Evolutionary conservation across 2,329 filamentous ascomycete genomes (phyloP), one percentile per base, ranked within the genome.

Genomic region (Pseudogymnoascus sp.): DNA sequence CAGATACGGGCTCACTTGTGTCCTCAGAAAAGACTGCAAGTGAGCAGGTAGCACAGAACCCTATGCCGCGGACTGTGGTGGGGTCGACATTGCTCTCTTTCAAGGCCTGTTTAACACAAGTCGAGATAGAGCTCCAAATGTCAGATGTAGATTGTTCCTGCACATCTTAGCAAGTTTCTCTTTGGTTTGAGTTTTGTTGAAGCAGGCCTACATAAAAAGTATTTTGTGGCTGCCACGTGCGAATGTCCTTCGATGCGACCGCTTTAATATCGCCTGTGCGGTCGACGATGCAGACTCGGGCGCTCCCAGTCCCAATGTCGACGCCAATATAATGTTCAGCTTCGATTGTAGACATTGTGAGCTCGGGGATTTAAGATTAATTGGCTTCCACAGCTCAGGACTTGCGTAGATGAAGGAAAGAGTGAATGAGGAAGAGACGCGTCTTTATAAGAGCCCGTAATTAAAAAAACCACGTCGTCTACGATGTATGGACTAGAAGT

Each of bases 11-110:
- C 76, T 96, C 90, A 75, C 96, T 89, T 3, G 91, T 96, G 70
- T 96, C 91, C 72, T 90, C 81, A 63, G 88, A 84, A 78, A 99
- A 96, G 69, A 97, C 93, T 34, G 93, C 85, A 28, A 99, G 85
- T 16, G 95, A 99, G 81, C 95, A 99, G n/a, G 95, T 99, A 21
- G 95, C 95, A 75, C 99, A 95, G 76, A 99, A 97, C 62, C 95
- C 95, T 71, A 99, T 91, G 64, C 95, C 95, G 69, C 89, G 89
- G 70, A 99, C 89, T 37, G 84, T 87, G 66, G 79, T 79, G 4
- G 88, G 84, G 70, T 93, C 87, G 69, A 96, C 87, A 69, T 87
- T 88, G 69, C 93, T 89, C 75, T 96, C 89, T 72, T 83, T 84
- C 71, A 97, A 84, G 50, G 93, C 91, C 61, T 87, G 84, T 71